phyloP scores from a whole-genome alignment of 2,329 filamentous ascomycete genomes.

The Ascochyta lentis region DNA sequence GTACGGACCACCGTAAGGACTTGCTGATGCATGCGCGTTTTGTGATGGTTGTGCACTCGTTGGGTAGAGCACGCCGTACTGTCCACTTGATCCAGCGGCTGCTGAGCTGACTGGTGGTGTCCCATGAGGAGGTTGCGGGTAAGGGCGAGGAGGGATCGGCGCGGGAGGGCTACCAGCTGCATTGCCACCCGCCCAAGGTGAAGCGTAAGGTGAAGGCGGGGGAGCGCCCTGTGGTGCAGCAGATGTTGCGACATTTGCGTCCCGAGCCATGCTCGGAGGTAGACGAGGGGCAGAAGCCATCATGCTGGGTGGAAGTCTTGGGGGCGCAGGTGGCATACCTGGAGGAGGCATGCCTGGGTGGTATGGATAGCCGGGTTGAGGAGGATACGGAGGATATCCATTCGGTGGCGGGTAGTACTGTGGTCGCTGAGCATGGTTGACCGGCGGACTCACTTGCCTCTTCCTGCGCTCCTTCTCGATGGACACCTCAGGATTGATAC shows the following conservation, averaged over 20 bases:
- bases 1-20: conserved; percentile 41
- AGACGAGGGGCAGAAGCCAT: conserved; percentile 39
- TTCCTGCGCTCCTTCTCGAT: conserved; percentile 65
- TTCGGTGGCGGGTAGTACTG: conserved; percentile 43
- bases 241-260: conserved; percentile 32
- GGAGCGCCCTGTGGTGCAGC: conserved; percentile 36
- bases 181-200: conserved; percentile 46
- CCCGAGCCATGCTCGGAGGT: conserved; percentile 47
- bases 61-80: conserved; percentile 46
- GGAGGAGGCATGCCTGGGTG: conserved; percentile 42
- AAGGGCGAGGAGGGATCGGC: conserved; percentile 39
- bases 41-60: conserved; percentile 39
- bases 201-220: conserved; percentile 44
- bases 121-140: conserved; percentile 37
- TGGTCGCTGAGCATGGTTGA: conserved; percentile 39
- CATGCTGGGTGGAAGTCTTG: conserved; percentile 38
- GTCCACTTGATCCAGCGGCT: conserved; percentile 31
- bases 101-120: conserved; percentile 31
- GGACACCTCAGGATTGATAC: conserved; percentile 64
- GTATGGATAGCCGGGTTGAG: conserved; percentile 36
- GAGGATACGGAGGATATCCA: conserved; percentile 38
- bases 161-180: conserved; percentile 34
- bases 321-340: conserved; percentile 37
- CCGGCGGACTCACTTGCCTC: conserved; percentile 56
- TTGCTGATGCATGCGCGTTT: conserved; percentile 27